These are phyloP conservation scores for Lactuca sativa DNA, from an alignment of 129 eudicot species.

Conservation along the genomic window DNA sequence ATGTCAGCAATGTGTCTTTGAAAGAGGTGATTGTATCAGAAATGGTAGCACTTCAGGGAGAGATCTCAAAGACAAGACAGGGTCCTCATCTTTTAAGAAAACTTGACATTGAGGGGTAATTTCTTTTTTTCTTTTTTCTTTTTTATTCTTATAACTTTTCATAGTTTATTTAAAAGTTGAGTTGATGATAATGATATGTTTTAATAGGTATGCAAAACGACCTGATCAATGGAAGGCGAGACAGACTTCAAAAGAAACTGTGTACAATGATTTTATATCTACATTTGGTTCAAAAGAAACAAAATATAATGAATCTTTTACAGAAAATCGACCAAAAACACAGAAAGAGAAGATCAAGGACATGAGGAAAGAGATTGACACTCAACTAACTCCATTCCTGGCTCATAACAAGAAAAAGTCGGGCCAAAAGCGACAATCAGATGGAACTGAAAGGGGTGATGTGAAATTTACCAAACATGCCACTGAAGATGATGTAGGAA, in stretches of 20 bases:
- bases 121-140: not conserved
- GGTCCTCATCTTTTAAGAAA: slow-evolving; percentile 85
- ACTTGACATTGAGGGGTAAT: slow-evolving; percentile 84
- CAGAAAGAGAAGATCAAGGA: slow-evolving; percentile 67
- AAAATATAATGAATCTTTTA: slow-evolving; percentile 39
- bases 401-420: slow-evolving; percentile 40
- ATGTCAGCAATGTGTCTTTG: slow-evolving; percentile 52
- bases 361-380: slow-evolving; percentile 81
- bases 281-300: slow-evolving; percentile 59
- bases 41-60: slow-evolving; percentile 58
- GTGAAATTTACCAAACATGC: slow-evolving; percentile 31
- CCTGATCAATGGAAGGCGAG: slow-evolving; percentile 90
- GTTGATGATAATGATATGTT: not conserved
- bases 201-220: slow-evolving; percentile 57
- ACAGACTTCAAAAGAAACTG: slow-evolving; percentile 70
- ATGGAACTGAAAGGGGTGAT: slow-evolving; percentile 30
- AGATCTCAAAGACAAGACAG: slow-evolving; percentile 82
- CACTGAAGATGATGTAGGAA: slow-evolving; percentile 26
- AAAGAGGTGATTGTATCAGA: slow-evolving; percentile 84
- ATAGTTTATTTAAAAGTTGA: not conserved
- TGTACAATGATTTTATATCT: slow-evolving; percentile 64
- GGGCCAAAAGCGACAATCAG: slow-evolving; percentile 37
- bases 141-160: not conserved
- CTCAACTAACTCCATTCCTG: slow-evolving; percentile 36
- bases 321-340: slow-evolving; percentile 40